phyloP scores from a whole-genome alignment of 768 basidiomycete species.

The Leccinellum rugosiceps region DNA sequence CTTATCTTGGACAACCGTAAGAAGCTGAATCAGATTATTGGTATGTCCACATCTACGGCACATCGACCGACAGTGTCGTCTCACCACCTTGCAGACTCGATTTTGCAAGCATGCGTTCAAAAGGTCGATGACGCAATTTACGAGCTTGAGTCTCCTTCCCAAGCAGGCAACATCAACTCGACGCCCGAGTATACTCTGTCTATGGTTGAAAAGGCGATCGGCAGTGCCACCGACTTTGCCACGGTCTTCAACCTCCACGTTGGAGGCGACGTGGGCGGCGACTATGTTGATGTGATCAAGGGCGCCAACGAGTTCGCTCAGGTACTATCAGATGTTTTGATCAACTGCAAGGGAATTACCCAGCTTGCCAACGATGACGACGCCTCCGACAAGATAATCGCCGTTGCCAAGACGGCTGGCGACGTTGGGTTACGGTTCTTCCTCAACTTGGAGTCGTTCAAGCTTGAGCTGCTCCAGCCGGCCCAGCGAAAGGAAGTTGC shows the following conservation, averaged over 20 bases:
- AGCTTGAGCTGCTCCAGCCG: conserved; percentile 76
- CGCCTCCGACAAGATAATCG: conserved; percentile 85
- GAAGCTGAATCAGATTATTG: conserved; percentile 96
- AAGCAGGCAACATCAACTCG: conserved; percentile 93
- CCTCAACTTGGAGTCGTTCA: conserved; percentile 94
- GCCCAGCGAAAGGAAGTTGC: conserved; percentile 80
- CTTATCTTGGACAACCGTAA: conserved; percentile 96
- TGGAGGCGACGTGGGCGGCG: conserved; percentile 81
- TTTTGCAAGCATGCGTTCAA: conserved; percentile 92
- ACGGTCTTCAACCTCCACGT: conserved; percentile 91
- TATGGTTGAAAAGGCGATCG: conserved; percentile 96
- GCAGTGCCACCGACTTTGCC: conserved; percentile 95
- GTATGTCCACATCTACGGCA: conserved; percentile 36
- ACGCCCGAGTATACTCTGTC: conserved; percentile 98
- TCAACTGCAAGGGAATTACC: conserved; percentile 94
- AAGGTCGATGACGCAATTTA: conserved; percentile 98
- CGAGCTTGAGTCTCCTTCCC: conserved; percentile 93
- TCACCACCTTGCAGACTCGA: conserved; percentile 67
- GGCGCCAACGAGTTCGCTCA: conserved; percentile 96
- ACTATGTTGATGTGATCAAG: conserved; percentile 97
- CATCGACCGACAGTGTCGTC: conserved; percentile 7
- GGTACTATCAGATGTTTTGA: conserved; percentile 84
- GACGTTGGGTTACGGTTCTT: conserved; percentile 90
- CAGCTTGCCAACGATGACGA: conserved; percentile 90
- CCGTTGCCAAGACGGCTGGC: conserved; percentile 79